Evolutionary conservation across 768 basidiomycete species (phyloP), one percentile per base, ranked within the genome.

Genomic region (Agrocybe chaxingu): DNA sequence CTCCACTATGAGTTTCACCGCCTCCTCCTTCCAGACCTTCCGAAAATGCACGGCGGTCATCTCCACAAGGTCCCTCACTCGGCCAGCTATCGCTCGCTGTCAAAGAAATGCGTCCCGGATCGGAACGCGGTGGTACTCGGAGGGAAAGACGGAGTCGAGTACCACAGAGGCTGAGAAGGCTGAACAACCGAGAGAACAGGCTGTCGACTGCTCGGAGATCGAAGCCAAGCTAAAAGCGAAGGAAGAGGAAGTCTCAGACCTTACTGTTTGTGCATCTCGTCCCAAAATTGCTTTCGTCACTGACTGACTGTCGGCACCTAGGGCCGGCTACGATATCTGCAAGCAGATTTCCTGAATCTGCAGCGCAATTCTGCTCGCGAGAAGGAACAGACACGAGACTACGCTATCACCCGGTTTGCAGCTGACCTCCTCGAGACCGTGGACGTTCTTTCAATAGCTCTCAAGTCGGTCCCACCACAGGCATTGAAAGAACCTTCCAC

Each of bases 311-410:
- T 3, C 24, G 24, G 24, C 24, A 30, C 55, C 24, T 52, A 97
- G 96, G 79, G 85, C 65, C 90, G 93, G 55, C 77, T 97, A 59
- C 85, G 89, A 42, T 97, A 98, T 66, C 77, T 91, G 51, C 88
- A 94, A 64, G 97, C 97, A 60, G 97, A 99, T 72, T 94, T 93
- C 70, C 73, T 96, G 39, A 99, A 98, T 69, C 78, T 97, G 39
- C 93, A 95, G 65, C 89, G 94, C 48, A 92, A 94, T 61, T 80
- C 93, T 47, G 85, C 86, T 29, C 81, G 89, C 53, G 97, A 98
- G 72, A 92, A 89, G 74, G 85, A 89, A 63, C 91, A 94, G 67
- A 89, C 92, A 31, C 84, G 85, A 51, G 92, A 97, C 68, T 98
- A 88, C 70, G 95, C 94, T 51, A 95, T 99, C 65, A 79, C 88